Conservation (phyloP, 208 protist species). For the Crithidia mellificae region DNA sequence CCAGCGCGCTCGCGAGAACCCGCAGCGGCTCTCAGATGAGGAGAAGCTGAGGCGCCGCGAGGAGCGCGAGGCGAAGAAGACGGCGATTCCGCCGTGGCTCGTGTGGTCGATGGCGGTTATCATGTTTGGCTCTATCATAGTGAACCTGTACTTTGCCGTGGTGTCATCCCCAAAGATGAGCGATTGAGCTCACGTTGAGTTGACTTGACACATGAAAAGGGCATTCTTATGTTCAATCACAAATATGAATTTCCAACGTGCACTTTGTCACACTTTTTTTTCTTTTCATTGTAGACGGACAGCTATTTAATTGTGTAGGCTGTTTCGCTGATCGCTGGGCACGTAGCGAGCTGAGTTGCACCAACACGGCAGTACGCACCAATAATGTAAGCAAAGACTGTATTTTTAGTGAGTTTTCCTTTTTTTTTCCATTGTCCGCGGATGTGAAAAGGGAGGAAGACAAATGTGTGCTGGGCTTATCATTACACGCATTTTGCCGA, state of each 20-base stretch:
- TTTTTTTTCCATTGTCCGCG: neutral
- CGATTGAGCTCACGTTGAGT: conserved; percentile 22
- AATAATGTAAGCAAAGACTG: too few relatives aligned
- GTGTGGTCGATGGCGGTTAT: conserved; percentile 64
- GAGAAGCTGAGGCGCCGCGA: conserved; percentile 57
- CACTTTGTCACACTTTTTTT: too few relatives aligned
- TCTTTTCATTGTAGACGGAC: too few relatives aligned
- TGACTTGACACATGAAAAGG: too few relatives aligned
- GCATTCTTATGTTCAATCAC: too few relatives aligned
- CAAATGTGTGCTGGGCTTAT: conserved; percentile 24
- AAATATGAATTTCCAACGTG: too few relatives aligned
- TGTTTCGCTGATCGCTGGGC: too few relatives aligned
- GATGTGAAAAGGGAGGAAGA: neutral
- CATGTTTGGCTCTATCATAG: conserved; percentile 66
- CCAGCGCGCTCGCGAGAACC: conserved; percentile 45
- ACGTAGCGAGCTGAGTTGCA: too few relatives aligned
- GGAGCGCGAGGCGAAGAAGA: conserved; percentile 50
- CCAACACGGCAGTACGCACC: too few relatives aligned
- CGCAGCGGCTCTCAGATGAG: conserved; percentile 55
- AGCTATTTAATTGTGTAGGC: too few relatives aligned
- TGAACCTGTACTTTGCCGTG: conserved; percentile 79
- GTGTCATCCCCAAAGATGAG: conserved; percentile 64
- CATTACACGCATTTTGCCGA: conserved; percentile 6
- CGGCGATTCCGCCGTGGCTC: conserved; percentile 49
- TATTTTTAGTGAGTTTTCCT: too few relatives aligned